These are phyloP conservation scores for Coemansia sp. DNA, from an alignment of 192 early-diverging fungal species.

Conservation along the genomic window DNA sequence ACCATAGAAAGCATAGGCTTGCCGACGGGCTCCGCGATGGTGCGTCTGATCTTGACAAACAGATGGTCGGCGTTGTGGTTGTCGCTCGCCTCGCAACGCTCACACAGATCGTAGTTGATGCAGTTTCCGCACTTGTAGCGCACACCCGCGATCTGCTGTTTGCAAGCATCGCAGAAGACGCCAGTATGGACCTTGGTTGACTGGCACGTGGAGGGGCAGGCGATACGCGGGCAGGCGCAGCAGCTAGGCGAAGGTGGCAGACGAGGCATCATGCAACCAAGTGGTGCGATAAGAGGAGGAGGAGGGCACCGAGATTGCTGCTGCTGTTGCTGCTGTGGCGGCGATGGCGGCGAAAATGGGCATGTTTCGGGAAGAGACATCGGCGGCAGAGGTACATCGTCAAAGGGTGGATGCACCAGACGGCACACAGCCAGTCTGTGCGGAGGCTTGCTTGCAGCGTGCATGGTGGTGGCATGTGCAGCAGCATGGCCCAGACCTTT, in stretches of 20 bases:
- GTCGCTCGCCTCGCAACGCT: constrained; percentile 75
- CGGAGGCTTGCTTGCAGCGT: constrained; percentile 3
- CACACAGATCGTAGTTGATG: constrained; percentile 91
- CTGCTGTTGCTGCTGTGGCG: neutral
- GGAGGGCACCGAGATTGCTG: neutral
- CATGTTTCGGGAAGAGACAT: neutral
- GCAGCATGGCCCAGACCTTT: neutral
- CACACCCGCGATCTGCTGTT: constrained; percentile 77
- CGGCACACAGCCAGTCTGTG: constrained; percentile 4
- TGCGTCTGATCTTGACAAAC: constrained; percentile 82
- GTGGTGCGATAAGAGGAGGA: neutral
- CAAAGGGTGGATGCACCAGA: constrained; percentile 13
- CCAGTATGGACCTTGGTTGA: constrained; percentile 14
- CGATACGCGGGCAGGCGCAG: neutral
- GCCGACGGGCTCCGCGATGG: constrained; percentile 7
- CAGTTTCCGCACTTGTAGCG: constrained; percentile 97
- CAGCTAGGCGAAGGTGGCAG: constrained; percentile 4
- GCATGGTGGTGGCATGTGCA: neutral
- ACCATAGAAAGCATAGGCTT: constrained; percentile 26
- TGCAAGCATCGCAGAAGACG: constrained; percentile 45
- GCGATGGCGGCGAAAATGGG: neutral
- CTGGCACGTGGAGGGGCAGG: neutral
- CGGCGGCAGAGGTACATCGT: neutral
- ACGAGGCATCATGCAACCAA: constrained; percentile 10
- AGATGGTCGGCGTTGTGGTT: constrained; percentile 76